These are phyloP conservation scores for Kazachstania sp. DNA, from an alignment of 1,139 yeast genomes.

Conservation along the genomic window DNA sequence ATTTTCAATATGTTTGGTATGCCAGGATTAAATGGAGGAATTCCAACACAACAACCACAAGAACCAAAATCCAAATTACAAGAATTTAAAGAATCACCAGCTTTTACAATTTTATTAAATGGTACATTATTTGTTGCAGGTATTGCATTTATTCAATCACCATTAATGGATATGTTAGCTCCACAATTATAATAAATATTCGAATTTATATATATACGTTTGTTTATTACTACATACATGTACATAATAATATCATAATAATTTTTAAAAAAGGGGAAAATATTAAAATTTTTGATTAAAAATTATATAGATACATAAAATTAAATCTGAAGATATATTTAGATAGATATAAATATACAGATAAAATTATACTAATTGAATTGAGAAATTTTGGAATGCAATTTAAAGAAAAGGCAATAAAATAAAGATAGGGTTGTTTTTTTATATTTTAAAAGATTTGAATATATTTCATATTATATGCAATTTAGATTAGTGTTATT, in stretches of 20 bases:
- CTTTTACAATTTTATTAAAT: slow-evolving; percentile 55
- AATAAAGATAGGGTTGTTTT: too few relatives aligned
- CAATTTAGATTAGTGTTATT: not conserved
- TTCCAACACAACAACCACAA: slow-evolving; percentile 18
- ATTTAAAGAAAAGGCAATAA: not conserved
- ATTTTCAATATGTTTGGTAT: slow-evolving; percentile 19
- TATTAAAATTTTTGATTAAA: not conserved
- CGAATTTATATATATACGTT: too few relatives aligned
- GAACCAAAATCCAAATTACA: slow-evolving; percentile 38
- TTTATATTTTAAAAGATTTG: too few relatives aligned
- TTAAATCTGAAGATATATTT: not conserved
- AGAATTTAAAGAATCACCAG: slow-evolving; percentile 52
- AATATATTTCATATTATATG: not conserved
- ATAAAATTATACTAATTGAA: slow-evolving; percentile 1
- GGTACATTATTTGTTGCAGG: slow-evolving; percentile 61
- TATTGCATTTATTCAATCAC: slow-evolving; percentile 65
- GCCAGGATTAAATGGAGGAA: slow-evolving; percentile 22
- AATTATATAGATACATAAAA: slow-evolving; percentile 2
- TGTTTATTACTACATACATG: not conserved
- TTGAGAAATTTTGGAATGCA: not conserved
- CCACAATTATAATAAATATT: slow-evolving; percentile 46
- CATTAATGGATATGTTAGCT: slow-evolving; percentile 72
- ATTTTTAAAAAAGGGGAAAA: not conserved
- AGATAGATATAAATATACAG: slow-evolving; percentile 1
- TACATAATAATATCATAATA: not conserved